A percentile compares a stretch with the other conserved stretches of the same genome.
Evolutionary conservation across 2,329 filamentous ascomycete genomes (phyloP).

Genomic region (Beauveria sp.): DNA sequence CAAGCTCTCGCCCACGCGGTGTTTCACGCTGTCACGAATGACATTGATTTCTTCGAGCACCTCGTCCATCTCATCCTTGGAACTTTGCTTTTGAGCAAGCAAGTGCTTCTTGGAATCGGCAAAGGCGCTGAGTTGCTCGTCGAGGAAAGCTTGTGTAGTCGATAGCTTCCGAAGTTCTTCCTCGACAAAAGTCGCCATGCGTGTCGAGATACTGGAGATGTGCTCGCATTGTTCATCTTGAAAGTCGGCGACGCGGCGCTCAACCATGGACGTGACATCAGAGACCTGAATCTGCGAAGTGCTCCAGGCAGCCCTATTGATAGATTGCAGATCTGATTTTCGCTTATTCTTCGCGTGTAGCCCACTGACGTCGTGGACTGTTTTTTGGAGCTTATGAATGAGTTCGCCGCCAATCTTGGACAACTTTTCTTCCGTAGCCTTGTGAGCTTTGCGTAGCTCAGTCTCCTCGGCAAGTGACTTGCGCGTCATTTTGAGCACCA

Average conservation of each 20-base stretch:
- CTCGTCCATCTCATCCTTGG: slow-evolving; percentile 81
- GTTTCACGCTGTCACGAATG: slow-evolving; percentile 83
- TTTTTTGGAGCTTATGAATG: slow-evolving; percentile 67
- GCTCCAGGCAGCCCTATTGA: slow-evolving; percentile 75
- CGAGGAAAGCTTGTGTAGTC: slow-evolving; percentile 61
- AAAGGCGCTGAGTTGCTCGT: slow-evolving; percentile 62
- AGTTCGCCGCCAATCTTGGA: slow-evolving; percentile 66
- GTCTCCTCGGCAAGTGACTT: slow-evolving; percentile 73
- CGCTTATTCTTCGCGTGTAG: slow-evolving; percentile 81
- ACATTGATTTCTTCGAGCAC: slow-evolving; percentile 86
- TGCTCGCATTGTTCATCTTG: slow-evolving; percentile 64
- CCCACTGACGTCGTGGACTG: slow-evolving; percentile 71
- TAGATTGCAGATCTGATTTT: slow-evolving; percentile 72
- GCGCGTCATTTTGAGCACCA: slow-evolving; percentile 70
- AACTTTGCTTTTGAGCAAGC: slow-evolving; percentile 56
- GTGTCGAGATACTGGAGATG: slow-evolving; percentile 57
- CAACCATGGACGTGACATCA: slow-evolving; percentile 69
- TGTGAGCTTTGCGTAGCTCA: slow-evolving; percentile 71
- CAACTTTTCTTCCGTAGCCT: slow-evolving; percentile 75
- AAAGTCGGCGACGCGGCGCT: slow-evolving; percentile 66
- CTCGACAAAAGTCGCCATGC: slow-evolving; percentile 70
- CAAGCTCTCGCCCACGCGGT: slow-evolving; percentile 75
- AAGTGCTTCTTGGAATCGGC: slow-evolving; percentile 60
- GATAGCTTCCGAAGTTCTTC: slow-evolving; percentile 67
- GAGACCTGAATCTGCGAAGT: slow-evolving; percentile 68